Percentiles rank a stretch among this genome's conserved stretches.
Conservation (phyloP, 2,329 filamentous ascomycete genomes). For the Pseudogymnoascus destructans region DNA sequence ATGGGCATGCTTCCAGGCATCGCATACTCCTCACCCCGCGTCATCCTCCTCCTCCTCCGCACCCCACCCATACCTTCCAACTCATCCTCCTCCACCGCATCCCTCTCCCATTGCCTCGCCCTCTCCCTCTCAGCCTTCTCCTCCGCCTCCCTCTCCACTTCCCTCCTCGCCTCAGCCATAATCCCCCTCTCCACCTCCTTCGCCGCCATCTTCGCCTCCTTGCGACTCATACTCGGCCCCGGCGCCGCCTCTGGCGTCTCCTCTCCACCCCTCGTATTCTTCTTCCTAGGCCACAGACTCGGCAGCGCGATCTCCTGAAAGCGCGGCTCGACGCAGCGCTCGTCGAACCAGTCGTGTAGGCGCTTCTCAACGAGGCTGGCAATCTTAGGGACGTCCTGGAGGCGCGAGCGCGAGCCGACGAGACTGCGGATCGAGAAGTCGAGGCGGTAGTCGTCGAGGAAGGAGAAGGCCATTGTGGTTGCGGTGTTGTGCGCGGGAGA, state of each 20-base stretch:
- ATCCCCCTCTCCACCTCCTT: conserved; percentile 37
- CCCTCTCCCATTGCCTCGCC: conserved; percentile 15
- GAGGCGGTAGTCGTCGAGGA: conserved; percentile 75
- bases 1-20: conserved; percentile 28
- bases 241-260: conserved; percentile 33
- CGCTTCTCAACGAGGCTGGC: conserved; percentile 70
- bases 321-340: conserved; percentile 70
- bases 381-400: conserved; percentile 82
- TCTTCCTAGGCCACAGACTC: conserved; percentile 71
- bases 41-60: conserved; percentile 23
- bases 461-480: conserved; percentile 89
- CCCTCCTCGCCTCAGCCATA: conserved; percentile 31
- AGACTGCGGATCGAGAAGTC: conserved; percentile 72
- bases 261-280: conserved; percentile 64
- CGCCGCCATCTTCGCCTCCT: conserved; percentile 38
- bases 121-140: conserved; percentile 25
- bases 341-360: conserved; percentile 78
- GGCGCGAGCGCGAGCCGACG: conserved; percentile 62
- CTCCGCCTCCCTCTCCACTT: conserved; percentile 16
- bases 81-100: conserved; percentile 4
- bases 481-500: conserved; percentile 55
- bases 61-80: conserved; percentile 9
- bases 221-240: conserved; percentile 36
- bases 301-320: conserved; percentile 80
- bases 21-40: conserved; percentile 24